These are phyloP conservation scores for Fusarium kyushuense DNA, from an alignment of 2,329 filamentous ascomycete genomes.

Conservation along the genomic window DNA sequence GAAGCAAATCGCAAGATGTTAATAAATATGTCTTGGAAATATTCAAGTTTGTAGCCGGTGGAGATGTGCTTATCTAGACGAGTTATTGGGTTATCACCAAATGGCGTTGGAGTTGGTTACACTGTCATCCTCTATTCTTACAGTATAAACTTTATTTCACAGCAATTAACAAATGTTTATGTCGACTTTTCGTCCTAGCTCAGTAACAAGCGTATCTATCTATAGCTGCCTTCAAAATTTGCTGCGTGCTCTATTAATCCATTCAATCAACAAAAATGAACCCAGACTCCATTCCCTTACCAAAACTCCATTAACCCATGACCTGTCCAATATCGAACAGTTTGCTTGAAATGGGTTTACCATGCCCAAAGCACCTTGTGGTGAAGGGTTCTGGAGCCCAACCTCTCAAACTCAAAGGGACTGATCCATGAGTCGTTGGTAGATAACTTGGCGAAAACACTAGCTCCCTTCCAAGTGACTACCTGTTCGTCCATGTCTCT, in stretches of 20 bases:
- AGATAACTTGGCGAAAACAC: constrained; percentile 91
- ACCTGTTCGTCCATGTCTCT: constrained; percentile 96
- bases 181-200: constrained; percentile 16
- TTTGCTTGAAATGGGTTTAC: constrained; percentile 50
- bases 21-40: constrained; percentile 3
- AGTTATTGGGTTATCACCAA: background rate
- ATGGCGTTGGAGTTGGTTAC: constrained; percentile 1
- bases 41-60: background rate
- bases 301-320: constrained; percentile 40
- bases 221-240: constrained; percentile 8
- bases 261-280: constrained; percentile 32
- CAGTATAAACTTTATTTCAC: constrained; percentile 8
- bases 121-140: constrained; percentile 10
- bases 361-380: constrained; percentile 80
- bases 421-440: constrained; percentile 98
- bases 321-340: constrained; percentile 14
- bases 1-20: constrained; percentile 3
- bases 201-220: constrained; percentile 5
- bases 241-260: constrained; percentile 18
- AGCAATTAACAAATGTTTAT: constrained; percentile 2
- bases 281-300: constrained; percentile 44
- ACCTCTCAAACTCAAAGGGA: constrained; percentile 85
- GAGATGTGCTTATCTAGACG: background rate
- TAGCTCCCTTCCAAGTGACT: constrained; percentile 97
- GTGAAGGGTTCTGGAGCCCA: constrained; percentile 84